Evolutionary conservation across 805 yeast genomes (phyloP), one percentile per base, ranked within the genome.

Genomic region (Nakazawaea wyomingensis): DNA sequence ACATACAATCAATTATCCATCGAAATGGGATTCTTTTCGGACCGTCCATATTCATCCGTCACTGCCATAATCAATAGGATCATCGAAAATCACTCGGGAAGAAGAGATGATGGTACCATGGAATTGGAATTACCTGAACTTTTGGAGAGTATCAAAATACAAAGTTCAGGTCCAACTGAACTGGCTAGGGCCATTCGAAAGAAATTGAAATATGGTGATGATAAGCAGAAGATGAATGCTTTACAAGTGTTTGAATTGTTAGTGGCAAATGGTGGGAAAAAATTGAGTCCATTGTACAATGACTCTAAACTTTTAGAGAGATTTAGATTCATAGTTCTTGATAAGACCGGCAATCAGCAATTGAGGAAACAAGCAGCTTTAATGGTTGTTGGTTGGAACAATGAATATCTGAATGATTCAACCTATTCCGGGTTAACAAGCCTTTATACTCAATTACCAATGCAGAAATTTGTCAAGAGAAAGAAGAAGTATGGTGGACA

Each of bases 111-210:
- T 39, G 69, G 64, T 13, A 49, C 55, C 20, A 60, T 64, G 34
- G 67, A 62, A 34, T 51, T 59, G 22, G 79, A 77, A 43, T 58
- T 85, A 34, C 68, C 78, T 13, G 84, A 78, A 48, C 66, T 85
- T 37, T 51, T 83, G 28, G 80, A 81, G 37, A 69, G 80, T 20
- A 72, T 77, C 41, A 61, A 58, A 37, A 50, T 67, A 21, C 67
- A 69, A 42, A 49, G 43, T 13, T 57, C 60, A 1, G 72, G 81
- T 5, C 68, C 81, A 39, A 61, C 69, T 27, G 99, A 93, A 59
- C 91, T 95, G 2, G 97, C 97, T 0, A 71, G 98, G 34, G 95
- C 96, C 1, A 65, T 93, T 18, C 74, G 99, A 39, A 93, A 93
- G 69, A 80, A 81, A 54, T 65, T 93, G 56, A 93, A 95, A 64